Percentiles rank a stretch among this genome's conserved stretches.
These are phyloP conservation scores for Beauveria varroae DNA, from an alignment of 2,329 filamentous ascomycete species.

Conservation along the genomic window DNA sequence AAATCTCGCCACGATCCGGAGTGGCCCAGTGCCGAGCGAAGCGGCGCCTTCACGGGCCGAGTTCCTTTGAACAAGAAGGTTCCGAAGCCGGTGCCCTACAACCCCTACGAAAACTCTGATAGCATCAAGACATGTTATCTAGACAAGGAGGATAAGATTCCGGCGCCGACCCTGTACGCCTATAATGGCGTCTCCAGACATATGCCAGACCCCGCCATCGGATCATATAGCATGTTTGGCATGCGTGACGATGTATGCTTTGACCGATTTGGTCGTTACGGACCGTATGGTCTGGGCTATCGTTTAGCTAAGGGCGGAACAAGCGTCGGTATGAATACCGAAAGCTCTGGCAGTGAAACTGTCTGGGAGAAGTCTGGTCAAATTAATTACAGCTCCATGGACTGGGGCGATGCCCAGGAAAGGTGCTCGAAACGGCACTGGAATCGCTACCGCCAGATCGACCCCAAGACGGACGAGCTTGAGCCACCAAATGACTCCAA, in stretches of 20 bases:
- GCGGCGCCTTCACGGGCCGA: neutral
- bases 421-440: constrained; percentile 53
- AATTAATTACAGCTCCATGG: constrained; percentile 47
- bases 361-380: constrained; percentile 49
- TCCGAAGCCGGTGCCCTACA: constrained; percentile 47
- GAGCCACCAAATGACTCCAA: constrained; percentile 24
- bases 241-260: constrained; percentile 76
- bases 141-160: constrained; percentile 49
- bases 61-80: constrained; percentile 16
- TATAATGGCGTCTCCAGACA: constrained; percentile 66
- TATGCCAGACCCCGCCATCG: constrained; percentile 70
- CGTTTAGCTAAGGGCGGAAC: constrained; percentile 62
- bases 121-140: constrained; percentile 56
- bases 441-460: constrained; percentile 45
- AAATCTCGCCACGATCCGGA: constrained; percentile 60
- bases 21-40: constrained; percentile 48
- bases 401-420: constrained; percentile 49
- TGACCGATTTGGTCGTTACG: constrained; percentile 76
- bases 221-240: constrained; percentile 68
- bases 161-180: constrained; percentile 55
- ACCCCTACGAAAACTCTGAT: constrained; percentile 58
- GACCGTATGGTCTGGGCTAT: constrained; percentile 83
- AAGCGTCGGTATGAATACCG: constrained; percentile 64
- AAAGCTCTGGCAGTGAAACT: constrained; percentile 57
- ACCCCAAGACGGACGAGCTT: constrained; percentile 31